A percentile compares a stretch with the other conserved stretches of the same genome.
phyloP scores from a whole-genome alignment of 345 rosid species.

The Capsella bursapastoris region DNA sequence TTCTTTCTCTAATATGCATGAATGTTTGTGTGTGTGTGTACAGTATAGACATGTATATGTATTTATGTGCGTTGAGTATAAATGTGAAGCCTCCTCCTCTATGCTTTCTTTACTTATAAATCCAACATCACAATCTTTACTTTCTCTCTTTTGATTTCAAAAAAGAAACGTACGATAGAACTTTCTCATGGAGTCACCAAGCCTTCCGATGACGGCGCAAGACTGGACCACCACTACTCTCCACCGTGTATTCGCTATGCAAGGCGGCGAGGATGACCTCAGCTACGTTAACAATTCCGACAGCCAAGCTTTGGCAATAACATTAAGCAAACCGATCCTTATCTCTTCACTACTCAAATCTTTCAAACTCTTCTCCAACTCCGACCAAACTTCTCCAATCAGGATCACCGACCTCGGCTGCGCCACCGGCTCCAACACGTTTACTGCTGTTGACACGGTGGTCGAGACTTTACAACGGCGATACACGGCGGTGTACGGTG shows the following conservation, averaged over 20 bases:
- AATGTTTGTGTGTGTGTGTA: background rate
- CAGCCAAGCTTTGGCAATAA: conserved; percentile 58
- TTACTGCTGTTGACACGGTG: conserved; percentile 50
- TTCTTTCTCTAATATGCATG: background rate
- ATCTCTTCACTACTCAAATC: conserved; percentile 53
- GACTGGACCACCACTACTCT: conserved; percentile 47
- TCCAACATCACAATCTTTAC: background rate
- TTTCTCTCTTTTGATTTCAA: background rate
- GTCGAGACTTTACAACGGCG: conserved; percentile 51
- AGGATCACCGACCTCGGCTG: conserved; percentile 64
- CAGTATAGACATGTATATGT: background rate
- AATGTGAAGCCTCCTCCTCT: conserved; percentile 30
- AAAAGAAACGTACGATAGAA: background rate
- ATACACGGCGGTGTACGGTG: conserved; percentile 42
- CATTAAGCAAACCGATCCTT: conserved; percentile 59
- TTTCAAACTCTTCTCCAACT: conserved; percentile 42
- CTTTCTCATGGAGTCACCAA: conserved; percentile 42
- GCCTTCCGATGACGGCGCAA: conserved; percentile 34
- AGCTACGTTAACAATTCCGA: conserved; percentile 66
- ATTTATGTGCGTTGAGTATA: conserved; percentile 21
- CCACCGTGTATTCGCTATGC: conserved; percentile 57
- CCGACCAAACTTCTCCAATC: conserved; percentile 34
- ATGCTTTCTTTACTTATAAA: background rate
- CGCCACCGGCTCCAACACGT: conserved; percentile 63
- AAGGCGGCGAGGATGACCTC: conserved; percentile 61